These are phyloP conservation scores for Phanerodontia chrysosporium DNA, from an alignment of 768 basidiomycete genomes.

Conservation along the genomic window DNA sequence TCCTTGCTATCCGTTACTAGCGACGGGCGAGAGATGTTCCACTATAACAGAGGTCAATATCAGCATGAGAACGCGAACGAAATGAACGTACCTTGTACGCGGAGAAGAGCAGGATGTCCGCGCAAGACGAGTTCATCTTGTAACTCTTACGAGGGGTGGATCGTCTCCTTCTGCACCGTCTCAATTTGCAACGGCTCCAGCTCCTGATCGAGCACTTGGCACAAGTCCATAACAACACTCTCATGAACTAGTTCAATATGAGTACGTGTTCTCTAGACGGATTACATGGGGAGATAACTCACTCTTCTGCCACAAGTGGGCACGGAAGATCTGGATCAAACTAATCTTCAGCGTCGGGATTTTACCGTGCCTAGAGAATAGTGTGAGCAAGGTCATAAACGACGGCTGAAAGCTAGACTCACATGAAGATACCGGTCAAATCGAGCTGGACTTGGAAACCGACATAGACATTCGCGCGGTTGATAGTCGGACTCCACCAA, in stretches of 20 bases:
- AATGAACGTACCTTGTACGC: constrained; percentile 63
- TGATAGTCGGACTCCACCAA: constrained; percentile 99
- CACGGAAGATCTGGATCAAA: constrained; percentile 99
- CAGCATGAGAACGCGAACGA: neutral
- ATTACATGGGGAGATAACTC: constrained; percentile 35
- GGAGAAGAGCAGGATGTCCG: constrained; percentile 96
- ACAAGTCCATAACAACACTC: constrained; percentile 92
- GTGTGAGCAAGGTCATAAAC: constrained; percentile 11
- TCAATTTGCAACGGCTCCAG: constrained; percentile 97
- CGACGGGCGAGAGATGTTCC: constrained; percentile 98
- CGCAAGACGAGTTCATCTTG: constrained; percentile 99
- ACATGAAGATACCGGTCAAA: constrained; percentile 95
- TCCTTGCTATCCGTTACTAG: constrained; percentile 95
- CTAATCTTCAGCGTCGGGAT: constrained; percentile 97
- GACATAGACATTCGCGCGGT: constrained; percentile 98
- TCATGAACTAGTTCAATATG: constrained; percentile 62
- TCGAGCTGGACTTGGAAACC: constrained; percentile 99
- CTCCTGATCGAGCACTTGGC: constrained; percentile 99
- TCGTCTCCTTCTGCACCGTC: constrained; percentile 99
- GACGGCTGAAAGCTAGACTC: constrained; percentile 17
- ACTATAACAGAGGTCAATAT: constrained; percentile 40
- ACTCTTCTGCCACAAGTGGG: constrained; percentile 99
- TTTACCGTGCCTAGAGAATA: constrained; percentile 78
- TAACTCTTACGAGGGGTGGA: constrained; percentile 99
- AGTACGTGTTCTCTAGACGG: neutral